A percentile compares a stretch with the other conserved stretches of the same genome.
Evolutionary conservation across 1,284 basidiomycete species (phyloP).

Genomic region (Ceraceosorus guamensis): DNA sequence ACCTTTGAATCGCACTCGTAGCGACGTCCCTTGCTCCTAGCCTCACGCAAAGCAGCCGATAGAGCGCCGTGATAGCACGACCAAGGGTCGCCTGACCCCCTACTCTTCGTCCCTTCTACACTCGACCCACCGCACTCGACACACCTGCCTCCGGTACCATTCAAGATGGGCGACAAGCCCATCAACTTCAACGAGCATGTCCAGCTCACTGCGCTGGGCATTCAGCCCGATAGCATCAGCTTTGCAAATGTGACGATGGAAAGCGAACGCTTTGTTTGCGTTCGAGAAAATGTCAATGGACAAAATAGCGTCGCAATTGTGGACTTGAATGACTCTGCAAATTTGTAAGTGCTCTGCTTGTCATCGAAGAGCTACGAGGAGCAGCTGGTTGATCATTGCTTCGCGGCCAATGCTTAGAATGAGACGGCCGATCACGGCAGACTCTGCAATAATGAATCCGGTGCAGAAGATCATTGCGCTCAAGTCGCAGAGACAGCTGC

Average conservation of each 20-base stretch:
- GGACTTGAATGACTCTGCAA: conserved; percentile 42
- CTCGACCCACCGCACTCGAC: too few species aligned
- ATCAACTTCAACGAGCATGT: conserved; percentile 42
- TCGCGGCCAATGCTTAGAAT: conserved; percentile 55
- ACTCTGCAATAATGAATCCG: conserved; percentile 98
- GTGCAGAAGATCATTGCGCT: conserved; percentile 93
- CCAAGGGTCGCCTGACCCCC: too few species aligned
- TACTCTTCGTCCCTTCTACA: too few species aligned
- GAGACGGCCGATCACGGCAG: conserved; percentile 90
- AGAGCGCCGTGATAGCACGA: too few species aligned
- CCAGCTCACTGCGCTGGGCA: conserved; percentile 89
- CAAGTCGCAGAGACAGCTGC: conserved; percentile 72
- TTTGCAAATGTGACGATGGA: conserved; percentile 95
- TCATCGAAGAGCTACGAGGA: background rate
- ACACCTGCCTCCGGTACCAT: too few species aligned
- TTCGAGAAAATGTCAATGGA: conserved; percentile 58
- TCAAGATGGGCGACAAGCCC: conserved; percentile 46
- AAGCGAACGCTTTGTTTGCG: conserved; percentile 93
- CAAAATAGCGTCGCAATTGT: conserved; percentile 45
- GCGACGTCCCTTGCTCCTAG: too few species aligned
- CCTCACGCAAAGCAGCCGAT: too few species aligned
- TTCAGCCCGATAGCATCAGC: conserved; percentile 92
- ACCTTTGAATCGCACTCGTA: too few species aligned
- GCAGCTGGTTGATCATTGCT: background rate
- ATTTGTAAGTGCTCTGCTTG: conserved; percentile 23